phyloP scores from a whole-genome alignment of 306 rosid species.

The Rosa rugosa region DNA sequence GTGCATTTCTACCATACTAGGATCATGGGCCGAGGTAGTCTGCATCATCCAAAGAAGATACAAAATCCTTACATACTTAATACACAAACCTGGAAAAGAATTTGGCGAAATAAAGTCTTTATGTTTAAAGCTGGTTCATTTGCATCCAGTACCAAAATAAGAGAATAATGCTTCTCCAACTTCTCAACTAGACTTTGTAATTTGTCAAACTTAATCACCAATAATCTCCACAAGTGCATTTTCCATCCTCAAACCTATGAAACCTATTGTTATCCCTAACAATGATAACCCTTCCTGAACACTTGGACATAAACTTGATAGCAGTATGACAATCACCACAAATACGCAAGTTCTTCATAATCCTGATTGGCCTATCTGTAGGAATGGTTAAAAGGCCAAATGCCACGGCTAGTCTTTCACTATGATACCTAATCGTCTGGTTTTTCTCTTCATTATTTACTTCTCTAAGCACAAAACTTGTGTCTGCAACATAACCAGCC shows the following conservation, averaged over 20 bases:
- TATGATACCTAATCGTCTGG: constrained; percentile 62
- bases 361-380: constrained; percentile 65
- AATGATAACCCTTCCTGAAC: constrained; percentile 66
- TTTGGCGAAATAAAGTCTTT: neutral
- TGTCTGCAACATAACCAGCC: constrained; percentile 88
- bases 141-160: neutral
- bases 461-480: constrained; percentile 71
- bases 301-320: constrained; percentile 79
- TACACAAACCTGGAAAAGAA: constrained; percentile 15
- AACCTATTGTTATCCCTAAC: constrained; percentile 80
- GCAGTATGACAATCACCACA: constrained; percentile 93
- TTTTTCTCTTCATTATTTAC: constrained; percentile 74
- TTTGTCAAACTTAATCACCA: constrained; percentile 44
- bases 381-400: constrained; percentile 73
- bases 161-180: neutral
- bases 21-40: constrained; percentile 97
- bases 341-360: constrained; percentile 89
- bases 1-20: constrained; percentile 8
- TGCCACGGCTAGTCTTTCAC: constrained; percentile 87
- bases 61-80: constrained; percentile 1
- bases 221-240: constrained; percentile 81
- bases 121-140: neutral
- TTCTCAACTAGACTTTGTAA: neutral
- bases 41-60: constrained; percentile 37
- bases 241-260: constrained; percentile 85